phyloP scores from a whole-genome alignment of 345 rosid genomes.

The Corchorus capsularis region DNA sequence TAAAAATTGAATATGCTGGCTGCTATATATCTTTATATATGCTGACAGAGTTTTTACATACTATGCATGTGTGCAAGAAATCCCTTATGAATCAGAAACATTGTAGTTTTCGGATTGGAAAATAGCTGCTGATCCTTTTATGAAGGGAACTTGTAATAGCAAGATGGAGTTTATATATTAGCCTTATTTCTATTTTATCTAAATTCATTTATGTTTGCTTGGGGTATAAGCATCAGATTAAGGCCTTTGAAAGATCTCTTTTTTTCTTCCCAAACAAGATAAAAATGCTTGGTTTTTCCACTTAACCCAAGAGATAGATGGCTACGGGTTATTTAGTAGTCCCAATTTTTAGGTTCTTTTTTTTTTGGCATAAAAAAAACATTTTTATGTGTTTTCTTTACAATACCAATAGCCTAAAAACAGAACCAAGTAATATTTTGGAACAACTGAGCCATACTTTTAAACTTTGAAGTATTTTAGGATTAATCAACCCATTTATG shows the following conservation, averaged over 20 bases:
- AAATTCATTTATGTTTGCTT: background rate
- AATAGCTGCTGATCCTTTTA: conserved; percentile 20
- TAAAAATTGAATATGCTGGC: conserved; percentile 42
- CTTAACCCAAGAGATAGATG: too few relatives aligned
- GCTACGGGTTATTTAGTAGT: too few relatives aligned
- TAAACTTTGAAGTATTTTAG: too few relatives aligned
- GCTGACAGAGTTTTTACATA: conserved; percentile 22
- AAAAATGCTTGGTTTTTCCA: too few relatives aligned
- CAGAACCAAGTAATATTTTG: background rate
- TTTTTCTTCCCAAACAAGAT: background rate
- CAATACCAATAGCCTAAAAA: too few relatives aligned
- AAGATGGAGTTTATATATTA: conserved; percentile 25
- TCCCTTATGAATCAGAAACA: conserved; percentile 21
- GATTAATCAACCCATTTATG: too few relatives aligned
- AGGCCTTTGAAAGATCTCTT: background rate
- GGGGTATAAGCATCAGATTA: background rate
- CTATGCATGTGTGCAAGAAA: conserved; percentile 21
- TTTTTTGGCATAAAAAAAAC: too few relatives aligned
- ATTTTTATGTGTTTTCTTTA: too few relatives aligned
- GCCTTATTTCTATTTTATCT: background rate
- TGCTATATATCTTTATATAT: conserved; percentile 21
- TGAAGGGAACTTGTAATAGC: conserved; percentile 17
- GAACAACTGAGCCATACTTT: background rate
- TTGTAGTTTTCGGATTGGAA: conserved; percentile 23
- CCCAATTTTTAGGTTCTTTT: too few relatives aligned